These are phyloP conservation scores for Phytophthora europaea DNA, from an alignment of 352 stramenopile genomes.

Conservation along the genomic window DNA sequence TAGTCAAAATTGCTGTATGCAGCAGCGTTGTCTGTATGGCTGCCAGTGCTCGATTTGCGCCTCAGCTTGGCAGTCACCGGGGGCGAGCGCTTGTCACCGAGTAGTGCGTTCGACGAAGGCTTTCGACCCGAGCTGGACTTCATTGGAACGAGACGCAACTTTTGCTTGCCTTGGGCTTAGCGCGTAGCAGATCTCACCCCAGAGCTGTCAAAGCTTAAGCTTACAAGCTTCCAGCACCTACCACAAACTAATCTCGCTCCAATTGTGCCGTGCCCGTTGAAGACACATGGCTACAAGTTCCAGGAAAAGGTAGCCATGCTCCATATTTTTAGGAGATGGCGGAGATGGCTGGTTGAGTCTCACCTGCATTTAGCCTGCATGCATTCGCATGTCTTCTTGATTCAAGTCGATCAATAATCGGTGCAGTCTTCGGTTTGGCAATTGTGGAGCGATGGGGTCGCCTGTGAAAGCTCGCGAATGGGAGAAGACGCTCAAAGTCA, in stretches of 20 bases:
- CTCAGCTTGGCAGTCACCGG: slow-evolving; percentile 28
- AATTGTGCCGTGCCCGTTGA: slow-evolving; percentile 21
- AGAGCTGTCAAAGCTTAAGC: neutral
- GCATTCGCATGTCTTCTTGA: neutral
- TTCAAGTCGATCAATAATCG: neutral
- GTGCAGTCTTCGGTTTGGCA: slow-evolving; percentile 4
- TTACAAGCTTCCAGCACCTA: neutral
- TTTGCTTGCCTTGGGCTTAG: neutral
- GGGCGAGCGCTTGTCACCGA: slow-evolving; percentile 28
- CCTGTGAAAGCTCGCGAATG: slow-evolving; percentile 84
- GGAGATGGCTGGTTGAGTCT: neutral
- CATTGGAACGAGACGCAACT: slow-evolving; percentile 4
- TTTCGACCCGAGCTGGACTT: slow-evolving; percentile 35
- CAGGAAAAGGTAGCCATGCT: slow-evolving; percentile 5
- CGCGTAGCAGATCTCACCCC: neutral
- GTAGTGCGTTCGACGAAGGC: slow-evolving; percentile 27
- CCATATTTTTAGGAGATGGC: slow-evolving; percentile 13
- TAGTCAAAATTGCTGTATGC: slow-evolving; percentile 27
- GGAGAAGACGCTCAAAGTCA: slow-evolving; percentile 87
- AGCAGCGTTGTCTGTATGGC: neutral
- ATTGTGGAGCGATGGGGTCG: slow-evolving; percentile 55
- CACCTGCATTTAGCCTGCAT: slow-evolving; percentile 24
- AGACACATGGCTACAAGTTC: slow-evolving; percentile 13
- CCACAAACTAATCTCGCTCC: neutral
- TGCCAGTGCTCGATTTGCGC: slow-evolving; percentile 19